Evolutionary conservation across 1,284 basidiomycete species (phyloP), one percentile per base, ranked within the genome.

Genomic region (Mycena sp.): DNA sequence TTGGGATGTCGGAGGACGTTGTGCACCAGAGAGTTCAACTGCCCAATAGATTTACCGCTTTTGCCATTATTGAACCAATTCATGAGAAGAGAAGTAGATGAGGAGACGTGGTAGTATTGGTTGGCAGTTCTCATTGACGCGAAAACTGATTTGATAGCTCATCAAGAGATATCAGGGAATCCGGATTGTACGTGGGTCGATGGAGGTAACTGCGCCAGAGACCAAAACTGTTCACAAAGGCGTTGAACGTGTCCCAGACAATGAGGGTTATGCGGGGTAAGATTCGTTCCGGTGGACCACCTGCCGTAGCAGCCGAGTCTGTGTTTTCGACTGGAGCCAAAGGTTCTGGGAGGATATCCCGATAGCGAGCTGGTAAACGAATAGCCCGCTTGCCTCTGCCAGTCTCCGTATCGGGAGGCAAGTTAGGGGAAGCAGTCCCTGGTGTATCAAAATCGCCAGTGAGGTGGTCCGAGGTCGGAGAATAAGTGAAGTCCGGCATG

Each of bases 181-280:
- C 57, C 3, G 57, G 57, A 21, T 59, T 35, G 35, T 59, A 59
- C 2, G 57, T 50, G 57, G n/a, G 57, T 6, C 57, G 57, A 23
- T 59, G 57, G 11, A 59, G 57, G 21, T 59, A 17, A 72, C 75
- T 35, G 5, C 53, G 52, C 46, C 52, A 62, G 4, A 62, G 14
- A 11, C 43, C 41, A n/a, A 62, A 62, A 7, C 23, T 29, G 35
- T 62, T 62, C n/a, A 3, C 14, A 1, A 49, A 19, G 2, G 60
- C 56, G 2, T 38, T 6, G 60, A 49, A 62, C 7, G 29, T 56
- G 12, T 62, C 60, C 6, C 60, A 53, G 5, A 62, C 52, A n/a
- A 62, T 46, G 10, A 62, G 30, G 10, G 48, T 49, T n/a, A 49
- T 25, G 14, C 48, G 48, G 29, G 48, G 48, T 25, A 49, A 17